These are phyloP conservation scores for Pseudopithomyces chartarum DNA, from an alignment of 2,329 filamentous ascomycete genomes.

Conservation along the genomic window DNA sequence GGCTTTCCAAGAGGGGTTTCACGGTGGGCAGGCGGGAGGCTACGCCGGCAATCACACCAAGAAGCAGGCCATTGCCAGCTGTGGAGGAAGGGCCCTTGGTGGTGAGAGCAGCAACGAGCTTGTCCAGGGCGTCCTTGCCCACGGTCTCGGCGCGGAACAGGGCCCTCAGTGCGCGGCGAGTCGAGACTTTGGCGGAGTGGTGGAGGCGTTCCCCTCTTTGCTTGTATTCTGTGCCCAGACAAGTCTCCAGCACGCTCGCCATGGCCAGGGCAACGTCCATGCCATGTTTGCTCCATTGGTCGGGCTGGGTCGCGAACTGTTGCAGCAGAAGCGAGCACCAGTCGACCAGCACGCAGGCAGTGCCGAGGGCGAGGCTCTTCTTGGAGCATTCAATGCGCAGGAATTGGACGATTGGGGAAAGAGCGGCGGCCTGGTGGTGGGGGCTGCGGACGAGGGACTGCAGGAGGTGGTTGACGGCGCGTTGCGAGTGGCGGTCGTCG, in stretches of 20 bases:
- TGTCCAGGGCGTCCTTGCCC: constrained; percentile 65
- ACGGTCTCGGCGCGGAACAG: constrained; percentile 66
- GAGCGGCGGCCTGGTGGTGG: constrained; percentile 59
- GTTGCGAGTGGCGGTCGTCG: constrained; percentile 80
- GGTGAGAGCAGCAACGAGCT: constrained; percentile 70
- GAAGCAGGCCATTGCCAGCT: constrained; percentile 73
- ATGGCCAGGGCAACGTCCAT: constrained; percentile 69
- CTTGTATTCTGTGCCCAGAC: constrained; percentile 58
- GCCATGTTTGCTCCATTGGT: constrained; percentile 68
- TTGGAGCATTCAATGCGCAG: constrained; percentile 78
- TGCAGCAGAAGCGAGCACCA: constrained; percentile 86
- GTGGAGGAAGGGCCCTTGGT: constrained; percentile 68
- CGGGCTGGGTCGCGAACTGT: constrained; percentile 63
- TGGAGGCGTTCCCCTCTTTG: constrained; percentile 60
- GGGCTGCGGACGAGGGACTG: constrained; percentile 65
- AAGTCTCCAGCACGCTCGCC: constrained; percentile 78
- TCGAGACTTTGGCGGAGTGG: constrained; percentile 75
- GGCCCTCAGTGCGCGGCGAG: constrained; percentile 78
- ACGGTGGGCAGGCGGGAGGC: constrained; percentile 71
- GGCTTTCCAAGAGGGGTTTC: constrained; percentile 65
- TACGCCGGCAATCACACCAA: constrained; percentile 88
- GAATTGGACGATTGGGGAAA: constrained; percentile 68
- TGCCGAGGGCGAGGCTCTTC: constrained; percentile 74
- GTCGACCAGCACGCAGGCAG: constrained; percentile 86
- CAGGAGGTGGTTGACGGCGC: constrained; percentile 82